A percentile compares a stretch with the other conserved stretches of the same genome.
Conservation (phyloP, 2,329 filamentous ascomycete genomes). For the Beauveria pseudobassiana region DNA sequence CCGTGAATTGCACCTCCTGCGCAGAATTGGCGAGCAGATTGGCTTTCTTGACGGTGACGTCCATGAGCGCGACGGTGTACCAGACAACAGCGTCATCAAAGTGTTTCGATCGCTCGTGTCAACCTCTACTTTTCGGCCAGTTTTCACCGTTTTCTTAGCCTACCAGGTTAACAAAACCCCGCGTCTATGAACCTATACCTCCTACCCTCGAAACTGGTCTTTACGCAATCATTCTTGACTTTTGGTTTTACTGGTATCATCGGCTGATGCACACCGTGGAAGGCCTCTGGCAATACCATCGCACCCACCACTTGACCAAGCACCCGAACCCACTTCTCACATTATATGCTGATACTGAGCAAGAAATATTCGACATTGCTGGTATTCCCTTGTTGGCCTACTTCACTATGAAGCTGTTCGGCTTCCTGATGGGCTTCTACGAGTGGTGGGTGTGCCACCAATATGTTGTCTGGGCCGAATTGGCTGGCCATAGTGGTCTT, state of each 20-base stretch:
- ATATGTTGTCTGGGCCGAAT: constrained; percentile 33
- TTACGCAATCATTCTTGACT: constrained; percentile 32
- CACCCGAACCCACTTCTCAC: constrained; percentile 33
- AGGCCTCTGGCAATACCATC: constrained; percentile 30
- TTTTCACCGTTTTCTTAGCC: constrained; percentile 20
- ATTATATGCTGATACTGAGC: constrained; percentile 33
- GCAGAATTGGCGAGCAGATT: constrained; percentile 22
- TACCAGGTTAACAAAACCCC: constrained; percentile 15
- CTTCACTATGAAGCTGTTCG: constrained; percentile 24
- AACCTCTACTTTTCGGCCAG: constrained; percentile 17
- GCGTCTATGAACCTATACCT: constrained; percentile 18
- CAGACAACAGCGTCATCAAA: constrained; percentile 22
- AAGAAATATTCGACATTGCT: constrained; percentile 35
- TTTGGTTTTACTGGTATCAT: constrained; percentile 20
- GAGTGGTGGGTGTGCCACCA: constrained; percentile 39
- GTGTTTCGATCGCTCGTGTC: constrained; percentile 17
- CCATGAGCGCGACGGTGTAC: constrained; percentile 27
- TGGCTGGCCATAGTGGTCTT: constrained; percentile 31
- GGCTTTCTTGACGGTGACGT: constrained; percentile 23
- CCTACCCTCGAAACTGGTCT: constrained; percentile 24
- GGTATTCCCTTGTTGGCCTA: constrained; percentile 34
- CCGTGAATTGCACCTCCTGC: constrained; percentile 22
- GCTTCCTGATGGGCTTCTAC: constrained; percentile 37
- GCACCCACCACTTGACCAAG: constrained; percentile 37
- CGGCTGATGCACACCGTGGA: constrained; percentile 32